phyloP scores from a whole-genome alignment of 768 basidiomycete genomes.

The Suillus subluteus region DNA sequence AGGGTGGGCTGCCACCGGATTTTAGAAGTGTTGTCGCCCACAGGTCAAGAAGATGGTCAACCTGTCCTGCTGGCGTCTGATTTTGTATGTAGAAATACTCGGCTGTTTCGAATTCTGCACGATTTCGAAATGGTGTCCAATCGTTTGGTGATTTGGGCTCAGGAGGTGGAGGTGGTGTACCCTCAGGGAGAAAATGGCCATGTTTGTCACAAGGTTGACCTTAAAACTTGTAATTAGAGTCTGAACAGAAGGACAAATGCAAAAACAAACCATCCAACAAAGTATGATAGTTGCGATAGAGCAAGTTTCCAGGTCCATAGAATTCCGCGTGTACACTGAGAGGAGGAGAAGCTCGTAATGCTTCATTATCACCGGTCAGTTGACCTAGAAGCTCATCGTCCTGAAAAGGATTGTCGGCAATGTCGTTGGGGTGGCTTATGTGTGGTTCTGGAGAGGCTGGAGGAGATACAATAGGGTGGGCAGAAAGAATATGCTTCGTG shows the following conservation, averaged over 20 bases:
- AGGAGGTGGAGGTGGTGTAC: not conserved
- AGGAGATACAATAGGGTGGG: slow-evolving; percentile 4
- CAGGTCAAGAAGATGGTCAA: slow-evolving; percentile 27
- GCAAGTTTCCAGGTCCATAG: slow-evolving; percentile 10
- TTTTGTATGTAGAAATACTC: slow-evolving; percentile 27
- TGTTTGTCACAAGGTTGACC: slow-evolving; percentile 15
- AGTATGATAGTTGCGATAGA: slow-evolving; percentile 12
- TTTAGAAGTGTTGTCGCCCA: slow-evolving; percentile 28
- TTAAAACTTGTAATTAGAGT: not conserved
- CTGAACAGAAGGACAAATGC: slow-evolving; percentile 8
- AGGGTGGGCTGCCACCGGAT: slow-evolving; percentile 25
- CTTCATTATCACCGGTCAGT: not conserved
- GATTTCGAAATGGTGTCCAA: slow-evolving; percentile 32
- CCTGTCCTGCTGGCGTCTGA: slow-evolving; percentile 26
- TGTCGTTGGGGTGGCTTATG: not conserved
- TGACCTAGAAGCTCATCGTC: not conserved
- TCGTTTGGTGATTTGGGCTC: slow-evolving; percentile 16
- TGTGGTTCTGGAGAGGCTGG: not conserved
- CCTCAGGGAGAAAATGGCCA: slow-evolving; percentile 10
- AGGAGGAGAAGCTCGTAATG: not conserved
- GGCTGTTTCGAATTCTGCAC: slow-evolving; percentile 34
- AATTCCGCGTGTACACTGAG: not conserved
- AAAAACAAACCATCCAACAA: slow-evolving; percentile 9
- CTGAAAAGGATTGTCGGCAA: not conserved
- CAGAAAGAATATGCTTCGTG: slow-evolving; percentile 1